Evolutionary conservation across 768 basidiomycete genomes (phyloP).

Genomic region (Lentinula raphanica): DNA sequence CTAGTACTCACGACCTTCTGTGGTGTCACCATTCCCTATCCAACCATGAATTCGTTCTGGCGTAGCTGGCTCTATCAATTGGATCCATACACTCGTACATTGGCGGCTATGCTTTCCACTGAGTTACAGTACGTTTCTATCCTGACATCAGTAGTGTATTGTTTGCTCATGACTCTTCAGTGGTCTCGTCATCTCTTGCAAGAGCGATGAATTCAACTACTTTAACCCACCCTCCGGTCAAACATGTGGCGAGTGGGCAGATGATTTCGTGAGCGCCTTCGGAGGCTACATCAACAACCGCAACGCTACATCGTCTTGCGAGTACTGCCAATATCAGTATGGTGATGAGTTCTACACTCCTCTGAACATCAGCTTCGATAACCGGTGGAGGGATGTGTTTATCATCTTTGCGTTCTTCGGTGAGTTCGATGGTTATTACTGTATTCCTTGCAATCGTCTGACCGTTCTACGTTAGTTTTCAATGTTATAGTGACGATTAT

Average conservation of each 20-base stretch:
- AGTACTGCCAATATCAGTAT: conserved; percentile 64
- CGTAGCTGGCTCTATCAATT: conserved; percentile 73
- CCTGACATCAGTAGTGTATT: background rate
- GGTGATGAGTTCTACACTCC: conserved; percentile 71
- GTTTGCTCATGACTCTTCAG: conserved; percentile 23
- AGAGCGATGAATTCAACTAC: conserved; percentile 58
- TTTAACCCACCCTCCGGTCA: conserved; percentile 74
- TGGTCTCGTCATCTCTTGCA: conserved; percentile 61
- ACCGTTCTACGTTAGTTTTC: conserved; percentile 40
- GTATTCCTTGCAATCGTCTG: background rate
- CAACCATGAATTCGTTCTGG: conserved; percentile 63
- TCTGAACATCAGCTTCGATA: conserved; percentile 57
- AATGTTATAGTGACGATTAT: conserved; percentile 64
- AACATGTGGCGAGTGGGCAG: conserved; percentile 68
- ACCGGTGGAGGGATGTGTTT: conserved; percentile 66
- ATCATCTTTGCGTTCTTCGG: conserved; percentile 60
- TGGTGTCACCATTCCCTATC: conserved; percentile 73
- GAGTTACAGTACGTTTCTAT: conserved; percentile 58
- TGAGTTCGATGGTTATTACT: conserved; percentile 21
- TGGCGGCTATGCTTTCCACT: conserved; percentile 71
- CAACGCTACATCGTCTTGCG: conserved; percentile 53
- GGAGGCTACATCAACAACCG: conserved; percentile 77
- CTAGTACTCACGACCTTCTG: conserved; percentile 68
- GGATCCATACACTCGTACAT: conserved; percentile 62
- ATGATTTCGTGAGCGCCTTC: conserved; percentile 51